Conservation (phyloP, 2,329 filamentous ascomycete genomes). For the Aspergillus felis region DNA sequence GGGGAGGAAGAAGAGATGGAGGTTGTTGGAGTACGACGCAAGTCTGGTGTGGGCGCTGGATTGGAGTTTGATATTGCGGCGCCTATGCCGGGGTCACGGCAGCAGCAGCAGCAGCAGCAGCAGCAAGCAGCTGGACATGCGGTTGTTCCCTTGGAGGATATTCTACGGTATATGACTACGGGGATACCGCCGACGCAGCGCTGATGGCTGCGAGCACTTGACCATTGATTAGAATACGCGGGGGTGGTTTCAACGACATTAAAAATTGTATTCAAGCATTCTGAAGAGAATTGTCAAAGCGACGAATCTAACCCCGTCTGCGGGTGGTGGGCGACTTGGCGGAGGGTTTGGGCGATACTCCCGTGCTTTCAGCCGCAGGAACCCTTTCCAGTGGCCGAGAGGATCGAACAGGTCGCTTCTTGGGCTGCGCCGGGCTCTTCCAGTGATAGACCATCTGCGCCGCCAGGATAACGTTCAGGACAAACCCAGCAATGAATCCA, state of each 20-base stretch:
- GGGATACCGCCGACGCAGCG: slow-evolving; percentile 34
- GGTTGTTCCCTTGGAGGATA: slow-evolving; percentile 44
- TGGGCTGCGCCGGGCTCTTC: slow-evolving; percentile 57
- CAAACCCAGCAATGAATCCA: slow-evolving; percentile 86
- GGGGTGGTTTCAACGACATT: not conserved
- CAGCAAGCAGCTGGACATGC: slow-evolving; percentile 20
- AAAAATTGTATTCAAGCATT: not conserved
- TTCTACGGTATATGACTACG: slow-evolving; percentile 51
- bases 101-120: slow-evolving; percentile 6
- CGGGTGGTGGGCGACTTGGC: slow-evolving; percentile 54
- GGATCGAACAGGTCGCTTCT: slow-evolving; percentile 33
- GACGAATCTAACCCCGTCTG: slow-evolving; percentile 46
- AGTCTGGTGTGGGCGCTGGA: slow-evolving; percentile 25
- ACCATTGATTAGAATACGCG: not conserved
- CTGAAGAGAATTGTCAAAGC: not conserved
- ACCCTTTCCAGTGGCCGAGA: slow-evolving; percentile 24
- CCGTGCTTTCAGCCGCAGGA: slow-evolving; percentile 35
- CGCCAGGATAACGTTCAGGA: slow-evolving; percentile 82
- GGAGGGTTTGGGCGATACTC: slow-evolving; percentile 39
- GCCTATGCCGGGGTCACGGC: slow-evolving; percentile 6
- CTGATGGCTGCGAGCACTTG: slow-evolving; percentile 11
- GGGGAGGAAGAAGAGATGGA: slow-evolving; percentile 49
- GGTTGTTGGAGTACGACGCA: slow-evolving; percentile 34
- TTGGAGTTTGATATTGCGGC: slow-evolving; percentile 34
- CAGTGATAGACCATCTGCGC: slow-evolving; percentile 95